Evolutionary conservation across 169 alveolate species (phyloP), one percentile per base, ranked within the genome.

Genomic region (Plasmodium inui): DNA sequence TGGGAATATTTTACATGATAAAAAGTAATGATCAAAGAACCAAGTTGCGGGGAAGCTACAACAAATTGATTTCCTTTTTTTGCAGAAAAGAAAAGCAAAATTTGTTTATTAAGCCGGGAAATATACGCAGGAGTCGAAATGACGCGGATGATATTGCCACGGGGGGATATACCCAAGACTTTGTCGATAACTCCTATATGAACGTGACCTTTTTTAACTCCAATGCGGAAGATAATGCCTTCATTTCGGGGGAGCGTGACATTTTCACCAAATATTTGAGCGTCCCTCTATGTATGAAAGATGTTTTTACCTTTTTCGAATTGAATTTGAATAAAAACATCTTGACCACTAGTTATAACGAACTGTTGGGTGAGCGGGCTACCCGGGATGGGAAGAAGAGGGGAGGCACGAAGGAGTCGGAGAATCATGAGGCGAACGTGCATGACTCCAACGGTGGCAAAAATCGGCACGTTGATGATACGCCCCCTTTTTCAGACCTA

Each of bases 231-330:
- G 92, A 91, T 10, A 91, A 91, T 72, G 72, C 91, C 32, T 91
- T 82, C 46, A 19, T 78, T 81, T 82, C 95, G 30, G 83, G 55
- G 32, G 85, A 70, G 22, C 55, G 74, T 3, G 95, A 91, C 55
- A 37, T 82, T 46, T 81, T 91, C 50, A 81, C 95, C 6, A 91
- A 91, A 91, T 81, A 91, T 82, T 37, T 91, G 4, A 82, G 67
- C 26, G 92, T 91, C 46, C 95, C 95, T 32, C 28, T 82, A 82
- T 91, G 83, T 91, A 81, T 91, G 95, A 91, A 91, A 34, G 95
- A 91, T 41, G 84, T 81, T 17, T 91, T 91, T 71, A 82, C 95
- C 22, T 91, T 91, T 82, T 91, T 91, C 32, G 84, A 81, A 71
- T 22, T 91, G 14, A 91, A 37, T 53, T 91, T 91, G 83, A 91